phyloP scores from a whole-genome alignment of 75 land plant genomes.

The Gnetum montanum region DNA sequence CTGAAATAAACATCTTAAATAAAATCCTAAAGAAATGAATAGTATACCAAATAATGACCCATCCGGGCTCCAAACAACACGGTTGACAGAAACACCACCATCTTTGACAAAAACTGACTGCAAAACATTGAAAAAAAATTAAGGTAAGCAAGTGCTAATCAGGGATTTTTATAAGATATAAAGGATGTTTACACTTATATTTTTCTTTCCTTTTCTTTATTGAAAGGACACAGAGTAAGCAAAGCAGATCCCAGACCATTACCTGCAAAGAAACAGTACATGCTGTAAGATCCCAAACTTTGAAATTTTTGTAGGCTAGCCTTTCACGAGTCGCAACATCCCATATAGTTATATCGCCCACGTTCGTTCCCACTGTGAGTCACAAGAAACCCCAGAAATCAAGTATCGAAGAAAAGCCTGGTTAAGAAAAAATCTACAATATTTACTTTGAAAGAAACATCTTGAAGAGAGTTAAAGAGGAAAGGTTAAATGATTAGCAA shows the following conservation, averaged over 20 bases:
- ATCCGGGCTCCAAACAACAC: constrained; percentile 79
- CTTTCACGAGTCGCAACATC: constrained; percentile 59
- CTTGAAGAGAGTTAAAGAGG: neutral
- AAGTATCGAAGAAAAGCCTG: neutral
- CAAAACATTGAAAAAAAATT: neutral
- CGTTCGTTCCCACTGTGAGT: constrained; percentile 91
- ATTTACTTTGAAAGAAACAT: neutral
- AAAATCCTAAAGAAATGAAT: too few species aligned
- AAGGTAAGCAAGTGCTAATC: neutral
- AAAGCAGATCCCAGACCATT: too few species aligned
- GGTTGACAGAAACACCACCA: constrained; percentile 49
- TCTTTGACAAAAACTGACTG: constrained; percentile 64
- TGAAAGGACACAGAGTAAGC: too few species aligned
- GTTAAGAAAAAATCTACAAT: neutral
- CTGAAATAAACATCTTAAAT: neutral
- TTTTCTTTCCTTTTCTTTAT: too few species aligned
- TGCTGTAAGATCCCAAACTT: constrained; percentile 77
- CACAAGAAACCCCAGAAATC: neutral
- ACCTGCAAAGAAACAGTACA: constrained; percentile 65
- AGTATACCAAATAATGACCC: constrained; percentile 57
- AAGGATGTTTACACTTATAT: too few species aligned
- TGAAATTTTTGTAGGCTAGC: constrained; percentile 53
- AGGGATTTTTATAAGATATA: too few species aligned
- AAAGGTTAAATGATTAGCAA: neutral
- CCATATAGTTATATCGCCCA: constrained; percentile 82